Percentiles rank a stretch among this genome's conserved stretches.
Conservation (phyloP, 495 filamentous ascomycete species). For the Alectoria sarmentosa region DNA sequence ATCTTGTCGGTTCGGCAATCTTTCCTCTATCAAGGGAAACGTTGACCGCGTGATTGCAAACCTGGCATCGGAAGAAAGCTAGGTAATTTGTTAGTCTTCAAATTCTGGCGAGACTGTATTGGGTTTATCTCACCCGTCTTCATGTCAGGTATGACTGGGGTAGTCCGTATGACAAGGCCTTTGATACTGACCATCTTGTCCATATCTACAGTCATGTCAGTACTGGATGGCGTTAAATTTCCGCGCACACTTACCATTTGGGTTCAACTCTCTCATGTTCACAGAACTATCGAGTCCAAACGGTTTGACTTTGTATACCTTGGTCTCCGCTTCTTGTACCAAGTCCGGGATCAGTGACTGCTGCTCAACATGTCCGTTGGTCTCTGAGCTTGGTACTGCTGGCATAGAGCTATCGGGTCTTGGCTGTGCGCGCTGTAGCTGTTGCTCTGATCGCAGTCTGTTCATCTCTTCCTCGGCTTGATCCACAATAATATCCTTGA, state of each 20-base stretch:
- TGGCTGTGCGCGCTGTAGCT: constrained; percentile 36
- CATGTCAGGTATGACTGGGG: constrained; percentile 97
- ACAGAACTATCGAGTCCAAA: constrained; percentile 81
- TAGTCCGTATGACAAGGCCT: constrained; percentile 91
- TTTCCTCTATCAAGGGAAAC: constrained; percentile 92
- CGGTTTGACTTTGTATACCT: constrained; percentile 75
- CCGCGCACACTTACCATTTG: constrained; percentile 49
- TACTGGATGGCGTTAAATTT: neutral
- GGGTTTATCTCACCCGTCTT: constrained; percentile 54
- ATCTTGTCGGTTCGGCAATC: constrained; percentile 89
- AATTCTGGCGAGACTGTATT: neutral
- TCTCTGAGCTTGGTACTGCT: constrained; percentile 68
- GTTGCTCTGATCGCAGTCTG: constrained; percentile 52
- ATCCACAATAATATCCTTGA: constrained; percentile 92
- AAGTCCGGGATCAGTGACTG: constrained; percentile 48
- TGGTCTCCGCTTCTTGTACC: constrained; percentile 59
- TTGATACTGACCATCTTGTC: constrained; percentile 96
- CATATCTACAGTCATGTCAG: constrained; percentile 54
- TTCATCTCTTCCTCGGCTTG: constrained; percentile 77
- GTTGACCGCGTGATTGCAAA: constrained; percentile 83
- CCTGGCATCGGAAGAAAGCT: constrained; percentile 90
- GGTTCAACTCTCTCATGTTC: constrained; percentile 94
- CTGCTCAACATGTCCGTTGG: constrained; percentile 37
- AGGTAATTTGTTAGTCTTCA: neutral
- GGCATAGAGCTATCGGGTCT: constrained; percentile 62